These are phyloP conservation scores for Diplodia scrobiculata DNA, from an alignment of 2,329 filamentous ascomycete species.

Conservation along the genomic window DNA sequence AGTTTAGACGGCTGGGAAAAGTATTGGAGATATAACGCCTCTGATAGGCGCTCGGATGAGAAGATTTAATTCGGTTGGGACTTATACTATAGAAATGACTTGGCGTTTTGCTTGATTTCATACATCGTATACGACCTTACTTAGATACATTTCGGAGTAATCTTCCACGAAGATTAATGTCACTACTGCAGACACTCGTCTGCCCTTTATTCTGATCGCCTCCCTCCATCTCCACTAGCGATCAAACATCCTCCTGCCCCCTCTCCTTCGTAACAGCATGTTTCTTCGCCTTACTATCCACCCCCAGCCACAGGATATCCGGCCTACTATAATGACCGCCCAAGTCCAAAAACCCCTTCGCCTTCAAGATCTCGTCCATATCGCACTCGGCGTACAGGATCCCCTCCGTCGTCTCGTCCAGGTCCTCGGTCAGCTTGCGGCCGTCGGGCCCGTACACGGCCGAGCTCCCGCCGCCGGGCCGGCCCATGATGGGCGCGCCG, in stretches of 20 bases:
- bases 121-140: not conserved
- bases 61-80: not conserved
- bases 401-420: conserved; percentile 49
- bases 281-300: conserved; percentile 5
- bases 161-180: not conserved
- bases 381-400: conserved; percentile 58
- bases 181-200: not conserved
- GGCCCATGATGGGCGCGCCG: conserved; percentile 47
- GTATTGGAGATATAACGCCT: not conserved
- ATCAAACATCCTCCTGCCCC: not conserved
- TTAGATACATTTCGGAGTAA: not conserved
- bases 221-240: no score
- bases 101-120: not conserved
- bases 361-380: conserved; percentile 47
- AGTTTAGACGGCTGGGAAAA: not conserved
- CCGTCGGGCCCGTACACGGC: conserved; percentile 59
- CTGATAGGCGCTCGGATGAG: not conserved
- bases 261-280: not conserved
- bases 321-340: conserved; percentile 30
- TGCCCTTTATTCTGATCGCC: not conserved
- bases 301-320: conserved; percentile 22
- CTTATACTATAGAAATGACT: not conserved
- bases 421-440: conserved; percentile 47
- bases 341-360: conserved; percentile 51
- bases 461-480: conserved; percentile 51